phyloP scores from a whole-genome alignment of 2,329 filamentous ascomycete genomes.

The Xylaria sp. region DNA sequence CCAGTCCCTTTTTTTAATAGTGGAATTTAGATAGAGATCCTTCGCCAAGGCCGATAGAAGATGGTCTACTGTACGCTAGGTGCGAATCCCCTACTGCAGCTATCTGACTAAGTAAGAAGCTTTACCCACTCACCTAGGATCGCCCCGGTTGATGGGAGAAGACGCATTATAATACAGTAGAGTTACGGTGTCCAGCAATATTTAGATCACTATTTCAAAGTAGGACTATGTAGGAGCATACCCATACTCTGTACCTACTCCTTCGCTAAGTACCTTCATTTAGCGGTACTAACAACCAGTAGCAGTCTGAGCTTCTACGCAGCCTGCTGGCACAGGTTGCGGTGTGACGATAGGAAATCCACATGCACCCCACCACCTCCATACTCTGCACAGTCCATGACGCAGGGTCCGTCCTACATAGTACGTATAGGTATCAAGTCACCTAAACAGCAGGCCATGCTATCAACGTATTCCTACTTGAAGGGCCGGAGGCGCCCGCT shows the following conservation, averaged over 20 bases:
- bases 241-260: background rate
- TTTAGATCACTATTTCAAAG: background rate
- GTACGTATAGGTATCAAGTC: conserved; percentile 2
- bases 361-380: conserved; percentile 5
- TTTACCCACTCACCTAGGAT: conserved; percentile 30
- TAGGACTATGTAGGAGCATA: background rate
- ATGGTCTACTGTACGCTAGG: conserved; percentile 18
- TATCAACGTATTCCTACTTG: background rate
- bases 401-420: background rate
- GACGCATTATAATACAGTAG: too few relatives aligned
- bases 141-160: conserved; percentile 8
- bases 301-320: background rate
- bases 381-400: background rate
- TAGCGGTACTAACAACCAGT: background rate
- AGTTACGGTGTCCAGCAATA: background rate
- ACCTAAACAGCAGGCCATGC: conserved; percentile 1
- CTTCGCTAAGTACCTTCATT: background rate
- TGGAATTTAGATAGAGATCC: conserved; percentile 25
- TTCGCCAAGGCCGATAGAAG: conserved; percentile 31
- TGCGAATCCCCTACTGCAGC: conserved; percentile 24
- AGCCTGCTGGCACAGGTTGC: background rate
- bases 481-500: background rate
- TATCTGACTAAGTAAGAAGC: conserved; percentile 31
- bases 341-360: conserved; percentile 5
- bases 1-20: conserved; percentile 19